A percentile compares a stretch with the other conserved stretches of the same genome.
Conservation (phyloP, 768 basidiomycete species). For the Suillus brevipes region DNA sequence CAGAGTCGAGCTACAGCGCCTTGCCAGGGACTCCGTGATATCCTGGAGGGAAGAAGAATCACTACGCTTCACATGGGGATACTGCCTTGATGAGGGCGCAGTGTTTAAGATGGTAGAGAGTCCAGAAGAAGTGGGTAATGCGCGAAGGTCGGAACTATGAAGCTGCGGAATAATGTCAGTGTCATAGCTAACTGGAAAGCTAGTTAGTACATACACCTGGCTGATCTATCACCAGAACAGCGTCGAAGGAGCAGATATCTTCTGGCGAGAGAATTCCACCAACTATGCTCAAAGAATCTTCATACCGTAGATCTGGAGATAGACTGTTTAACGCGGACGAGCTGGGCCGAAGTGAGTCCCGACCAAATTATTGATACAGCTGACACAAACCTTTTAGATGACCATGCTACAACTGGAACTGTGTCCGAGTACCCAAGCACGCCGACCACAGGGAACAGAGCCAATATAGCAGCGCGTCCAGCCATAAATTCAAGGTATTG, state of each 20-base stretch:
- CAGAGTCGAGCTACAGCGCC: slow-evolving; percentile 53
- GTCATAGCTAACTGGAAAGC: background rate
- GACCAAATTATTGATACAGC: background rate
- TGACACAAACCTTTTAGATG: slow-evolving; percentile 55
- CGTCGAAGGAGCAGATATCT: slow-evolving; percentile 62
- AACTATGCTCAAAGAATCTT: slow-evolving; percentile 39
- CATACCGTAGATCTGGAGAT: slow-evolving; percentile 31
- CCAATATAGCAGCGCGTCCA: slow-evolving; percentile 41
- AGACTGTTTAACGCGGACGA: slow-evolving; percentile 48
- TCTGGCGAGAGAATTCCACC: slow-evolving; percentile 43
- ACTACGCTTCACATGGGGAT: slow-evolving; percentile 53
- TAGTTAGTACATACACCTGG: slow-evolving; percentile 55
- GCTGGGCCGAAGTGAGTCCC: slow-evolving; percentile 31
- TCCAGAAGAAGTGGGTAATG: slow-evolving; percentile 51
- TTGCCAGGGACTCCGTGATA: slow-evolving; percentile 45
- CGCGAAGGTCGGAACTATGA: slow-evolving; percentile 74
- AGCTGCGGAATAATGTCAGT: slow-evolving; percentile 42
- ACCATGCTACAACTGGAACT: slow-evolving; percentile 69
- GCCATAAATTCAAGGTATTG: slow-evolving; percentile 37
- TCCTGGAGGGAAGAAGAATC: slow-evolving; percentile 31
- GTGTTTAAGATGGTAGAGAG: slow-evolving; percentile 48
- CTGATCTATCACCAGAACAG: slow-evolving; percentile 68
- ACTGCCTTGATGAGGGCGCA: slow-evolving; percentile 58
- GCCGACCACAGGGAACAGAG: slow-evolving; percentile 41
- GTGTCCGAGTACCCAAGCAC: slow-evolving; percentile 63